Evolutionary conservation across 495 filamentous ascomycete genomes (phyloP).

Genomic region (Daldinia concentrica): DNA sequence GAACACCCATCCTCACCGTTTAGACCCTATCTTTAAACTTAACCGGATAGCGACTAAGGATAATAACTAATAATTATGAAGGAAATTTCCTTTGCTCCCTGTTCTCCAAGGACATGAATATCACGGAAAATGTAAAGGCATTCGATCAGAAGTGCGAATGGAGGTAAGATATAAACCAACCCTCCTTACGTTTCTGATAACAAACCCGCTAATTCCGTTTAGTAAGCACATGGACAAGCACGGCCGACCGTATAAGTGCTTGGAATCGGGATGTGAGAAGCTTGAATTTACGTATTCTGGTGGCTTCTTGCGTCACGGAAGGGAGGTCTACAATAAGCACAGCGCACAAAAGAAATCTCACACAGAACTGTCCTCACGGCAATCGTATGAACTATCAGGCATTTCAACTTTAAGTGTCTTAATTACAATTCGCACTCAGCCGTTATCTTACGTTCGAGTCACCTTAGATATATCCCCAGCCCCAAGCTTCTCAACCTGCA

Average conservation of each 20-base stretch:
- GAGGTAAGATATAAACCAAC: slow-evolving; percentile 69
- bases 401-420: background rate
- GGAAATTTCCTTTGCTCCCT: slow-evolving; percentile 71
- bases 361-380: background rate
- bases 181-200: background rate
- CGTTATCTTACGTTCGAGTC: too few species aligned
- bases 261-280: too few species aligned
- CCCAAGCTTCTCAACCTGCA: too few species aligned
- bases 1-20: too few species aligned
- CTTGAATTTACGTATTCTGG: too few species aligned
- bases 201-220: slow-evolving; percentile 23
- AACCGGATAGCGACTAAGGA: background rate
- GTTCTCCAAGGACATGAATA: slow-evolving; percentile 62
- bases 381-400: background rate
- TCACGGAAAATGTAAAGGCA: slow-evolving; percentile 32
- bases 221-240: slow-evolving; percentile 99
- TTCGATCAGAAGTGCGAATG: slow-evolving; percentile 90
- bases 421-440: background rate
- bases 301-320: too few species aligned
- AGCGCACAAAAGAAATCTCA: too few species aligned
- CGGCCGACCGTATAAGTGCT: slow-evolving; percentile 83
- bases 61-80: background rate
- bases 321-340: too few species aligned
- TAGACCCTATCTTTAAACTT: background rate
- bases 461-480: too few species aligned